A percentile compares a stretch with the other conserved stretches of the same genome.
Conservation (phyloP, 2,329 filamentous ascomycete species). For the Trichoderma citrinoviride region DNA sequence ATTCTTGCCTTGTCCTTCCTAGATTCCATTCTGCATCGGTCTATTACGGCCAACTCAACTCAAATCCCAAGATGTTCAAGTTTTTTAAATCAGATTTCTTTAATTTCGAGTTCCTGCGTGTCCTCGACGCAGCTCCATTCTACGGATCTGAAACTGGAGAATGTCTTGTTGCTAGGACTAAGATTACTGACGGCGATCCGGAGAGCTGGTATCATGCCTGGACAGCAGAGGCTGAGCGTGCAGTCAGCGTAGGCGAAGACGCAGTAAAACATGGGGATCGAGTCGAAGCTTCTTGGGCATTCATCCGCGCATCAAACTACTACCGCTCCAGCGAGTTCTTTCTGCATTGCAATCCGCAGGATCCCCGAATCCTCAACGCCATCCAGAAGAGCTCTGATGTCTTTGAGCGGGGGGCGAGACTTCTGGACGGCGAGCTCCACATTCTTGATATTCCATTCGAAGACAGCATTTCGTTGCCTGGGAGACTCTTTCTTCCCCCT, state of each 20-base stretch:
- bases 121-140: background rate
- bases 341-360: slow-evolving; percentile 25
- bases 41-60: background rate
- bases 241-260: background rate
- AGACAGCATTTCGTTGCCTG: slow-evolving; percentile 34
- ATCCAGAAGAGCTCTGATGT: slow-evolving; percentile 27
- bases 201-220: slow-evolving; percentile 42
- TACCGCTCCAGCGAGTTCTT: slow-evolving; percentile 38
- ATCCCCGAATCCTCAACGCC: slow-evolving; percentile 31
- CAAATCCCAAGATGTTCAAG: slow-evolving; percentile 30
- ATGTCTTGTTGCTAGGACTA: slow-evolving; percentile 31
- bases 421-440: slow-evolving; percentile 31
- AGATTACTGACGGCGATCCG: slow-evolving; percentile 40
- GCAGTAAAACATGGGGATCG: slow-evolving; percentile 29
- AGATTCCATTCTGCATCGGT: background rate
- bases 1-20: background rate
- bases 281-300: slow-evolving; percentile 35
- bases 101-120: slow-evolving; percentile 43
- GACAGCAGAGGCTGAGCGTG: slow-evolving; percentile 31
- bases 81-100: slow-evolving; percentile 38
- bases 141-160: slow-evolving; percentile 29
- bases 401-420: slow-evolving; percentile 31
- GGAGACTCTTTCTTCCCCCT: slow-evolving; percentile 37
- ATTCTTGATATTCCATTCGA: slow-evolving; percentile 41
- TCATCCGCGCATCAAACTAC: slow-evolving; percentile 43